A percentile compares a stretch with the other conserved stretches of the same genome.
Conservation (phyloP, 2,329 filamentous ascomycete genomes). For the Trichophyton rubrum region DNA sequence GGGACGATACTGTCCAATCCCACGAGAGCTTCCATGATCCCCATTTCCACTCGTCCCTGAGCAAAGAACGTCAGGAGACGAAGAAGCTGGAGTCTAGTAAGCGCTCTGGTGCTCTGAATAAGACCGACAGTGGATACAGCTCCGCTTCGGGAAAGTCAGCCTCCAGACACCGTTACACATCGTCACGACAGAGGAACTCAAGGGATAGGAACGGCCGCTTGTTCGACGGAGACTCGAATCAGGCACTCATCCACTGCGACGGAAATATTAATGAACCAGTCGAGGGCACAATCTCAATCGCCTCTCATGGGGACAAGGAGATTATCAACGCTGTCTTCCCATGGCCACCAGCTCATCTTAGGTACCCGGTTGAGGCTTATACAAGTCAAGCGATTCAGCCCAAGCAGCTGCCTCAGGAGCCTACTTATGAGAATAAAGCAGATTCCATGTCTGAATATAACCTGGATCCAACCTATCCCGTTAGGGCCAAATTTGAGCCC, state of each 20-base stretch:
- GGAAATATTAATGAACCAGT: not conserved
- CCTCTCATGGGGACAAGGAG: not conserved
- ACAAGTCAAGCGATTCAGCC: not conserved
- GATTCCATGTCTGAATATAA: not conserved
- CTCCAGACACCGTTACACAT: not conserved
- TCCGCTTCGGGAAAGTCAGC: not conserved
- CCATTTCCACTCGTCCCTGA: not conserved
- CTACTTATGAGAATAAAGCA: not conserved
- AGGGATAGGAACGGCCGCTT: not conserved
- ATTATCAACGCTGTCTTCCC: not conserved
- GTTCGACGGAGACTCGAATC: not conserved
- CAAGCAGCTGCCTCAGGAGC: not conserved
- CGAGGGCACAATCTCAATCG: not conserved
- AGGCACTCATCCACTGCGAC: not conserved
- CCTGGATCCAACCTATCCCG: not conserved
- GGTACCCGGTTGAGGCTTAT: not conserved
- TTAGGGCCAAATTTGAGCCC: not conserved
- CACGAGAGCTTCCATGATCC: not conserved
- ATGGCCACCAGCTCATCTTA: not conserved
- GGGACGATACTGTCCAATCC: conserved; percentile 1
- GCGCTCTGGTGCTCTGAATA: not conserved
- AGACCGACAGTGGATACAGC: conserved; percentile 1
- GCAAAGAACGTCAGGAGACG: not conserved
- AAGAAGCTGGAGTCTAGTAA: not conserved
- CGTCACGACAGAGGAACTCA: not conserved